phyloP scores from a whole-genome alignment of 148 eudicot species.

The Cornus suecica region DNA sequence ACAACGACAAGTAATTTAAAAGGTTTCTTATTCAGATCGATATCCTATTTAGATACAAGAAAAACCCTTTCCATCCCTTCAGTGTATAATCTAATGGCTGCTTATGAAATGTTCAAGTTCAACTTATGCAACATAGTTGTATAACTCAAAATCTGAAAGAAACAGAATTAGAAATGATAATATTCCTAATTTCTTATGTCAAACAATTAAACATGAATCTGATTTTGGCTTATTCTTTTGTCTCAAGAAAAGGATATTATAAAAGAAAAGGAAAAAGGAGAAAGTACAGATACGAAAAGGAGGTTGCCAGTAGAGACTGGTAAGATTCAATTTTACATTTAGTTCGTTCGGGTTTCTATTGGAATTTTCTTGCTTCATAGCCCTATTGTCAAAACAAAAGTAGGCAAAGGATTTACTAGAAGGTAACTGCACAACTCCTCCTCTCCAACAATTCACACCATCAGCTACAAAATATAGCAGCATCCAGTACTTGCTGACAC shows the following conservation, averaged over 20 bases:
- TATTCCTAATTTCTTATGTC: not conserved
- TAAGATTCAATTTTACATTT: too few species aligned
- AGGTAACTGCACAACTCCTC: too few species aligned
- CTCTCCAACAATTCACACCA: not conserved
- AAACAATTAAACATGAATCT: too few species aligned
- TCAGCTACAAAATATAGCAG: not conserved
- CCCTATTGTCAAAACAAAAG: not conserved
- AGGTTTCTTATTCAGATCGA: not conserved
- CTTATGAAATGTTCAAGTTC: too few species aligned
- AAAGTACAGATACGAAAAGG: too few species aligned
- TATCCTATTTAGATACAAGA: not conserved
- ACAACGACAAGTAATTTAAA: not conserved
- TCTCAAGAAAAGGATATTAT: too few species aligned
- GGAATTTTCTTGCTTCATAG: not conserved
- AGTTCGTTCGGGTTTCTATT: too few species aligned
- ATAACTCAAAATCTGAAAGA: not conserved
- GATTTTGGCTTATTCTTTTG: too few species aligned
- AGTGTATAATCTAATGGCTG: not conserved
- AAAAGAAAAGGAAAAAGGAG: too few species aligned
- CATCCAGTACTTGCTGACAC: not conserved
- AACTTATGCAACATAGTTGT: not conserved
- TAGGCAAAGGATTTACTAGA: too few species aligned
- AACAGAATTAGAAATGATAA: too few species aligned
- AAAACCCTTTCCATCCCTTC: not conserved
- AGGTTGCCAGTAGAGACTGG: too few species aligned